Percentiles rank a stretch among this genome's conserved stretches.
phyloP scores from a whole-genome alignment of 805 yeast species.

The Sugiyamaella qingdaonensis region DNA sequence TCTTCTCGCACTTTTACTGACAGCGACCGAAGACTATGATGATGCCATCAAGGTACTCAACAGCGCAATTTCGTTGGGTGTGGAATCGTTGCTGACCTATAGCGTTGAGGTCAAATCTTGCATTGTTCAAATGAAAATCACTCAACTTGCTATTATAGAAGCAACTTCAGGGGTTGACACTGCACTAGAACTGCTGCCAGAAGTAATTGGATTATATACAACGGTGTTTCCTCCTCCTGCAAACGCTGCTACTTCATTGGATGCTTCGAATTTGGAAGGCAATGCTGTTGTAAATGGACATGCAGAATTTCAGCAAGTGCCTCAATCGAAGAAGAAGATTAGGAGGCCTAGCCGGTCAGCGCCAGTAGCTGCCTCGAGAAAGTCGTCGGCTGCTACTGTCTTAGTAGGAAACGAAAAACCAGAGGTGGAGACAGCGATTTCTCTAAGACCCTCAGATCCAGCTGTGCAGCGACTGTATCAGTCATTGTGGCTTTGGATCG shows the following conservation, averaged over 20 bases:
- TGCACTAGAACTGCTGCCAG: slow-evolving; percentile 62
- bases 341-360: neutral
- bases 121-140: slow-evolving; percentile 60
- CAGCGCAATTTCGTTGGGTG: slow-evolving; percentile 40
- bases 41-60: slow-evolving; percentile 55
- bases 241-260: neutral
- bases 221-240: slow-evolving; percentile 39
- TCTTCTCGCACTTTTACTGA: slow-evolving; percentile 56
- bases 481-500: slow-evolving; percentile 68
- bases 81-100: neutral
- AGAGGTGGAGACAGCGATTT: neutral
- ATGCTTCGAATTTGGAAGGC: slow-evolving; percentile 28
- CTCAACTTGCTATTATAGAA: slow-evolving; percentile 69
- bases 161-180: slow-evolving; percentile 52
- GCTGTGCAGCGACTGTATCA: slow-evolving; percentile 41
- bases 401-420: neutral
- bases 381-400: neutral
- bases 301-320: slow-evolving; percentile 38
- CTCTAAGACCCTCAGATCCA: neutral
- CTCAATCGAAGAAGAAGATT: neutral
- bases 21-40: slow-evolving; percentile 54
- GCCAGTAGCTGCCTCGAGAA: neutral
- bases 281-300: slow-evolving; percentile 45
- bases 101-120: slow-evolving; percentile 41
- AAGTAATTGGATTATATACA: slow-evolving; percentile 56